A percentile compares a stretch with the other conserved stretches of the same genome.
phyloP scores from a whole-genome alignment of 306 rosid species.

The Canavalia gladiata region DNA sequence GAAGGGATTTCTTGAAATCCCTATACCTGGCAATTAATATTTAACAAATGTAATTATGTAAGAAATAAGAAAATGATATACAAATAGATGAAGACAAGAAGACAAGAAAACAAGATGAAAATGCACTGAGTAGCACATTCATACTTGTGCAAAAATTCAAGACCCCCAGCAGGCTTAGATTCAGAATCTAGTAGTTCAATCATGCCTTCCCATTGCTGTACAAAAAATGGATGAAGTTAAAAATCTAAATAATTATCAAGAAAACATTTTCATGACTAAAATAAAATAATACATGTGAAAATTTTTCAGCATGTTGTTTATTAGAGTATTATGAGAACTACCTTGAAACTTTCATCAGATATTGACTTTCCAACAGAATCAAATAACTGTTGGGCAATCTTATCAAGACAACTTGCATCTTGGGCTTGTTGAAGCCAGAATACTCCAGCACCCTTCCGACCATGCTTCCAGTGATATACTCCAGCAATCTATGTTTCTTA shows the following conservation, averaged over 20 bases:
- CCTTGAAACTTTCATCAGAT: slow-evolving; percentile 95
- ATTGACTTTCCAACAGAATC: slow-evolving; percentile 93
- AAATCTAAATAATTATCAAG: slow-evolving; percentile 36
- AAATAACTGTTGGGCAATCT: slow-evolving; percentile 89
- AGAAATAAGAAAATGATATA: slow-evolving; percentile 37
- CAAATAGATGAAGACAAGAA: slow-evolving; percentile 7
- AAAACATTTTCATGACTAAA: slow-evolving; percentile 12
- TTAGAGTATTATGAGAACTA: slow-evolving; percentile 42
- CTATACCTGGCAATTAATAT: slow-evolving; percentile 71
- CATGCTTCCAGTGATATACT: slow-evolving; percentile 95
- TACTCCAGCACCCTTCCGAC: slow-evolving; percentile 86
- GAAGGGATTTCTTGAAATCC: slow-evolving; percentile 89
- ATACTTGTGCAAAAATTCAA: slow-evolving; percentile 93
- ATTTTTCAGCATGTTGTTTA: slow-evolving; percentile 1
- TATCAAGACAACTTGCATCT: slow-evolving; percentile 79
- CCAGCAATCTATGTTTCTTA: slow-evolving; percentile 78
- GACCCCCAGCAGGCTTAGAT: slow-evolving; percentile 89
- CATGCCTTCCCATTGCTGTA: slow-evolving; percentile 97
- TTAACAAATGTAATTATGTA: slow-evolving; percentile 11
- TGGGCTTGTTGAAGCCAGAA: slow-evolving; percentile 95
- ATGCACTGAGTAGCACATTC: slow-evolving; percentile 31
- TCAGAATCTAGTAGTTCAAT: slow-evolving; percentile 94
- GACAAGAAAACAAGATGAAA: slow-evolving; percentile 39
- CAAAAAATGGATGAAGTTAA: slow-evolving; percentile 11
- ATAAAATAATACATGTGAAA: slow-evolving; percentile 10